phyloP scores from a whole-genome alignment of 176 grass and related monocot species.

The Avena eriantha region DNA sequence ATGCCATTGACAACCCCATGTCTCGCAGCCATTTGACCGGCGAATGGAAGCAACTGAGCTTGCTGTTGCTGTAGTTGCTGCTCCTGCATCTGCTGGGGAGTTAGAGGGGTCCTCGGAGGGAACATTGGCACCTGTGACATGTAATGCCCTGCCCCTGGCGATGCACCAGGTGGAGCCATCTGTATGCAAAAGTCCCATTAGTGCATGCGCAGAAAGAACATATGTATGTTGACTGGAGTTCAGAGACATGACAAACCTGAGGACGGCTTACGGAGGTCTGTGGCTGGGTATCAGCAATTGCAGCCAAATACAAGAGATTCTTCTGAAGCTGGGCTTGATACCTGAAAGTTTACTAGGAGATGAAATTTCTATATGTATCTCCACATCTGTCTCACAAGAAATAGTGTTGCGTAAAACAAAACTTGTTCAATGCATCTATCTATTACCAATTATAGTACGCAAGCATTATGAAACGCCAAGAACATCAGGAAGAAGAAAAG shows the following conservation, averaged over 20 bases:
- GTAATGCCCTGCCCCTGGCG: constrained; percentile 55
- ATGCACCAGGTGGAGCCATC: constrained; percentile 65
- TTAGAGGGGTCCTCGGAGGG: constrained; percentile 73
- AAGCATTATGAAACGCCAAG: not conserved
- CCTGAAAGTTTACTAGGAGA: constrained; percentile 53
- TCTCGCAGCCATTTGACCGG: constrained; percentile 62
- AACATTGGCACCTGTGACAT: constrained; percentile 73
- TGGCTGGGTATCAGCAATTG: constrained; percentile 90
- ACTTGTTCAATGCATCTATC: constrained; percentile 9
- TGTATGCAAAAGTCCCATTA: constrained; percentile 48
- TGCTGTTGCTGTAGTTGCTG: constrained; percentile 82
- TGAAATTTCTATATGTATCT: constrained; percentile 14
- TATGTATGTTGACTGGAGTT: not conserved
- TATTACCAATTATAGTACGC: not conserved
- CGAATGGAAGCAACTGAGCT: constrained; percentile 61
- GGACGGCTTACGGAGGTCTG: constrained; percentile 68
- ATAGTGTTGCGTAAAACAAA: not conserved
- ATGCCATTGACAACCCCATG: constrained; percentile 65
- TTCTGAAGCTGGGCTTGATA: constrained; percentile 99
- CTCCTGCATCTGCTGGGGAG: constrained; percentile 77
- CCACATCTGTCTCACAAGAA: not conserved
- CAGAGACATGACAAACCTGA: constrained; percentile 60
- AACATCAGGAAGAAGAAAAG: not conserved
- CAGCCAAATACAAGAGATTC: constrained; percentile 91
- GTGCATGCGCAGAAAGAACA: not conserved